These are phyloP conservation scores for Serendipita vermifera DNA, from an alignment of 768 basidiomycete species.

Conservation along the genomic window DNA sequence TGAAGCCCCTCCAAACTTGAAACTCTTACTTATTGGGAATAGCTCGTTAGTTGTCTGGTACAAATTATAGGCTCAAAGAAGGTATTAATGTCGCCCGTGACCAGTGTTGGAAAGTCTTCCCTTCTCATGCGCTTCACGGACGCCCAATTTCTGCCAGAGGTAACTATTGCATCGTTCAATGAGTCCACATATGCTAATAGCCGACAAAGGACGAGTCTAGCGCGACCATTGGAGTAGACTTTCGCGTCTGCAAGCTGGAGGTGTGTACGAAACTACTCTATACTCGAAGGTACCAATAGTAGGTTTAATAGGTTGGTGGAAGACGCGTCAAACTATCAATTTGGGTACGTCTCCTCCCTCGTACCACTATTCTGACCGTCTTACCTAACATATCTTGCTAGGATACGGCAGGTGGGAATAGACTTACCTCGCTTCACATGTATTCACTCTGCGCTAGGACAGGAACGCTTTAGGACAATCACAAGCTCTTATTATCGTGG, in stretches of 20 bases:
- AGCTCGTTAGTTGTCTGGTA: slow-evolving; percentile 12
- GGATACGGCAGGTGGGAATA: neutral
- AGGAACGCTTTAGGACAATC: slow-evolving; percentile 92
- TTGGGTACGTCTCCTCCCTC: slow-evolving; percentile 54
- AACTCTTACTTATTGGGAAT: slow-evolving; percentile 19
- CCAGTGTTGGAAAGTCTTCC: slow-evolving; percentile 74
- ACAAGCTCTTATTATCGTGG: slow-evolving; percentile 88
- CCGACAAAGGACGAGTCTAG: slow-evolving; percentile 54
- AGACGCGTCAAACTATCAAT: slow-evolving; percentile 84
- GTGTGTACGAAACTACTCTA: slow-evolving; percentile 28
- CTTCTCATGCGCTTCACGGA: slow-evolving; percentile 90
- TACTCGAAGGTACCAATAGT: neutral
- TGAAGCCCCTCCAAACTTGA: slow-evolving; percentile 4
- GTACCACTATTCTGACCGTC: neutral
- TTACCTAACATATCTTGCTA: neutral
- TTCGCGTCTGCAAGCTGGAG: slow-evolving; percentile 75
- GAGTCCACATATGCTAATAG: neutral
- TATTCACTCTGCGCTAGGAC: slow-evolving; percentile 83
- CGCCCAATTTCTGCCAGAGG: slow-evolving; percentile 80
- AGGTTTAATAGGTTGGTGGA: slow-evolving; percentile 27
- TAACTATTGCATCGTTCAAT: neutral
- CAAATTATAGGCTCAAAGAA: neutral
- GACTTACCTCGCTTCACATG: neutral
- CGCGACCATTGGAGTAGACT: slow-evolving; percentile 68
- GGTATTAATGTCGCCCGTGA: slow-evolving; percentile 13